These are phyloP conservation scores for Russula foetens DNA, from an alignment of 768 basidiomycete genomes.

Conservation along the genomic window DNA sequence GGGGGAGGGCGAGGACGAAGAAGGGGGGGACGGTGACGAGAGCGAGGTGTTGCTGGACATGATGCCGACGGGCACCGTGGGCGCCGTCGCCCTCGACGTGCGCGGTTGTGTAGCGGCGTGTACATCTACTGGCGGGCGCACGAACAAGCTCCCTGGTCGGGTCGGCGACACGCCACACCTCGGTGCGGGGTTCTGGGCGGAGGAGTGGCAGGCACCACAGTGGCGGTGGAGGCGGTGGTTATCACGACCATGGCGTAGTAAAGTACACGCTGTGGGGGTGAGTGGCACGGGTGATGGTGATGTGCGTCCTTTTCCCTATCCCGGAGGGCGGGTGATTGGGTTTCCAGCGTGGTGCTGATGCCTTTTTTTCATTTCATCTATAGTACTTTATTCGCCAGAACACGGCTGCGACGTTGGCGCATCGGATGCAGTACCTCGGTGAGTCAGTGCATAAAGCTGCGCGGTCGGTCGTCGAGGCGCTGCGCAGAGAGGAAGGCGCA, in stretches of 20 bases:
- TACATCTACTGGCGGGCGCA: slow-evolving; percentile 77
- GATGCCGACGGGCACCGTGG: slow-evolving; percentile 72
- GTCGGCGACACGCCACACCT: slow-evolving; percentile 78
- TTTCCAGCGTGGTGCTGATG: not conserved
- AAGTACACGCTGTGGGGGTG: slow-evolving; percentile 53
- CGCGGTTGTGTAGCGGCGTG: slow-evolving; percentile 63
- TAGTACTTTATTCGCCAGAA: slow-evolving; percentile 74
- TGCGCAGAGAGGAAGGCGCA: slow-evolving; percentile 49
- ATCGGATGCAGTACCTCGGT: slow-evolving; percentile 50
- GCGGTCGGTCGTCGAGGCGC: slow-evolving; percentile 45
- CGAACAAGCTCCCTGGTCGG: slow-evolving; percentile 77
- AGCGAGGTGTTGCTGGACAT: slow-evolving; percentile 38
- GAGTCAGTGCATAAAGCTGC: slow-evolving; percentile 53
- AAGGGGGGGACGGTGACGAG: slow-evolving; percentile 19
- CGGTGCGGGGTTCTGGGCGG: slow-evolving; percentile 80
- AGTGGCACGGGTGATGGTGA: slow-evolving; percentile 70
- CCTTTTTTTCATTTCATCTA: no score
- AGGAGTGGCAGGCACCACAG: slow-evolving; percentile 50
- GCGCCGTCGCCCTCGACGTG: slow-evolving; percentile 72
- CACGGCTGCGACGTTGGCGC: slow-evolving; percentile 58
- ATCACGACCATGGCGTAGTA: slow-evolving; percentile 28
- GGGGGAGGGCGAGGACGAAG: slow-evolving; percentile 18
- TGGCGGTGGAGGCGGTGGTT: slow-evolving; percentile 31
- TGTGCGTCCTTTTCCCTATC: not conserved
- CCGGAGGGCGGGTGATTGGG: not conserved